Base-by-base conservation (phyloP, 108 stramenopile genomes). In the Cyclotella baltica region DNA sequence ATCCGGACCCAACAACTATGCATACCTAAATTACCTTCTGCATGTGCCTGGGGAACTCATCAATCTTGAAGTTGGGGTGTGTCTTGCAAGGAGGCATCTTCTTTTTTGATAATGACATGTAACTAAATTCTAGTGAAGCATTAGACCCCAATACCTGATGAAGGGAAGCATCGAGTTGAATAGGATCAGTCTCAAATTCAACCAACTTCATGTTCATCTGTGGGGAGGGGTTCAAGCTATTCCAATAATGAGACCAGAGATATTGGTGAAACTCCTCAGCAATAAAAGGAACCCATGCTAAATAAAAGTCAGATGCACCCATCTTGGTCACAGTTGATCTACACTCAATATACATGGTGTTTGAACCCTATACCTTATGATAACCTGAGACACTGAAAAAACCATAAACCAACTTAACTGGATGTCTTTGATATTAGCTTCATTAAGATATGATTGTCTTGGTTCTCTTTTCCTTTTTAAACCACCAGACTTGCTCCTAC, bases 171-270 rank as follows among this genome's bases (percentile, higher is more conserved):
- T 70, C 53, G 20, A 2, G 6, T 9, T 57, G 55, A 53, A 53
- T 53, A 35, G 25, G 68, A 53, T 70, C 27, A 4, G 9, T 8
- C 11, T 70, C 3, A 4, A 56, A 8, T 30, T 52, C 19, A 18
- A 20, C 25, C 25, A 70, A 29, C 23, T 70, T 70, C 25, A 37
- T 25, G 55, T 70, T 53, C n/a, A 70, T 2, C 25, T 27, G 27
- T 28, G 69, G 53, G 23, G 69, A 58, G 20, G 69, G 69, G 29
- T 37, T 70, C n/a, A 70, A 22, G 19, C 69, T 53, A 40, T 70
- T 25, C 23, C 22, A 31, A 16, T 56, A 28, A 15, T 28, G 29
- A 28, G 56, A 25, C 27, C 25, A 23, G 15, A 70, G 9, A 9
- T 37, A 30, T 15, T 59, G 18, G 36, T 37, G n/a, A 18, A 53